Conservation (phyloP, 495 filamentous ascomycete species). For the Bacidia gigantensis region DNA sequence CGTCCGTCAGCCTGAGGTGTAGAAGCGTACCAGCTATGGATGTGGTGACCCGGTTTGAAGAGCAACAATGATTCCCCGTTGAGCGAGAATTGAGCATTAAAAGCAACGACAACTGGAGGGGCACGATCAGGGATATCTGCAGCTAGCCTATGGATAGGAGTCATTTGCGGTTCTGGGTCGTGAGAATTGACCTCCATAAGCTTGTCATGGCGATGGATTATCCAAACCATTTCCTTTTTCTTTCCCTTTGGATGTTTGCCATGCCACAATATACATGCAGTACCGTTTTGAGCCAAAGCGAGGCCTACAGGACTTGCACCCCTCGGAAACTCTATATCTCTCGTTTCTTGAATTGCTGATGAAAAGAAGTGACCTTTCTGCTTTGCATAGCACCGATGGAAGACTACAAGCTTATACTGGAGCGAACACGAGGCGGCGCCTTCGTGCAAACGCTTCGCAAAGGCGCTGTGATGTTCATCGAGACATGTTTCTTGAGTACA, state of each 20-base stretch:
- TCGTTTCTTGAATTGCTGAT: slow-evolving; percentile 14
- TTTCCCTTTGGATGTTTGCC: neutral
- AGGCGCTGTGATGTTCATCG: neutral
- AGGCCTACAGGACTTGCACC: slow-evolving; percentile 10
- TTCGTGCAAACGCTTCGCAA: neutral
- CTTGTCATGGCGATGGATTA: slow-evolving; percentile 10
- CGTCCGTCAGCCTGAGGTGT: neutral
- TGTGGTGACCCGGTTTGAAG: slow-evolving; percentile 9
- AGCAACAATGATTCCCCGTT: slow-evolving; percentile 9
- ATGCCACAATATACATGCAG: slow-evolving; percentile 15
- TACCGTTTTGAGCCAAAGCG: slow-evolving; percentile 14
- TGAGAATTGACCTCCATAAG: slow-evolving; percentile 8
- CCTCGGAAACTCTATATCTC: neutral
- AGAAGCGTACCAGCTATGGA: slow-evolving; percentile 10
- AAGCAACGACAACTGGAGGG: too few species aligned
- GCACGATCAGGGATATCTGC: neutral
- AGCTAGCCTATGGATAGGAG: neutral
- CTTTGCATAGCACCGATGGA: slow-evolving; percentile 13
- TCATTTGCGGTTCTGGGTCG: neutral
- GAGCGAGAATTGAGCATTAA: slow-evolving; percentile 7
- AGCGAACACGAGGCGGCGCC: neutral
- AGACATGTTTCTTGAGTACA: slow-evolving; percentile 1
- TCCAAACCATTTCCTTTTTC: slow-evolving; percentile 2
- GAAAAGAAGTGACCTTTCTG: slow-evolving; percentile 12
- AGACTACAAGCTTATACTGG: slow-evolving; percentile 14